Base-by-base conservation (phyloP, 2,329 filamentous ascomycete genomes). In the Hortaea werneckii region DNA sequence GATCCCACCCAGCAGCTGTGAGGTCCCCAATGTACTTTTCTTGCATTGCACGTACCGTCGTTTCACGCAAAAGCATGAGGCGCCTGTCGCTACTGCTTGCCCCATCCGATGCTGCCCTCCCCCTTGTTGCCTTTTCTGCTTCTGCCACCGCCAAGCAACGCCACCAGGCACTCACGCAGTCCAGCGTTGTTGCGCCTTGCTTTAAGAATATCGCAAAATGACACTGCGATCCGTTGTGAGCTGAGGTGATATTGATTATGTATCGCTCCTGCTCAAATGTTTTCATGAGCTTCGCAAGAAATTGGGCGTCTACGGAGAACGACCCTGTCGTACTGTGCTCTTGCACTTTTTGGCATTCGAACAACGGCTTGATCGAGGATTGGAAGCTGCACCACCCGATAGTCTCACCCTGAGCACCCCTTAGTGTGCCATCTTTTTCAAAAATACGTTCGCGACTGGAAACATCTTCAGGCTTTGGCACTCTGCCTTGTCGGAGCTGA, bases 391-490 rank as follows among this genome's bases (percentile, higher is more conserved):
- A 77, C 45, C 67, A 69, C 2, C 79, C 80, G 12, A 81, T 54
- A 7, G 67, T 55, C n/a, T 56, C 48, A 42, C 65, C 67, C 30
- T 67, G 62, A 32, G 57, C 64, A 66, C 74, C 75, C 41, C 75
- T 68, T n/a, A 95, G 65, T 20, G 87, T 78, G 12, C 73, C 77
- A 61, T 87, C 83, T 41, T 70, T 67, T 41, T 75, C 77, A 51
- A 82, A 82, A 45, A 82, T 75, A 11, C 68, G 65, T 62, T 83
- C 79, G 50, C 66, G 60, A 20, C 54, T 57, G 0, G 85, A 76
- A 1, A 88, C 80, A 53, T 88, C 71, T 6, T 71, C 66, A 0
- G 87, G 88, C 0, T 73, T 74, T 3, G 86, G 71, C 1, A 85
- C 66, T 8, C 59, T 65, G 26, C 58, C 64, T 29, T 59, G 51